A percentile compares a stretch with the other conserved stretches of the same genome.
Conservation (phyloP, 208 protist species). For the Trypanosoma melophagium region DNA sequence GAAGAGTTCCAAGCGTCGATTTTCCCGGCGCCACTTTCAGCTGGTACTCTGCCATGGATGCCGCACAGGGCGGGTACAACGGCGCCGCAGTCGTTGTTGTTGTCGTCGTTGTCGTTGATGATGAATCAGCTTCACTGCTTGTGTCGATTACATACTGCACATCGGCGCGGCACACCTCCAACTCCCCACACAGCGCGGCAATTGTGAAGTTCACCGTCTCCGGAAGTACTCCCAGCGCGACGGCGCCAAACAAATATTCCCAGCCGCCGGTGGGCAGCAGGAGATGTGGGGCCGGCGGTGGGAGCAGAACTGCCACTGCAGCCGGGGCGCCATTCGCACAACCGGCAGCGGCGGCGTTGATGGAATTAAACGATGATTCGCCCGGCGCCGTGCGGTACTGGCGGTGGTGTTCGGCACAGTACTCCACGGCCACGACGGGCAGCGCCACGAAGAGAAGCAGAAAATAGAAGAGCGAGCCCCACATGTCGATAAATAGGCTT, state of each 20-base stretch:
- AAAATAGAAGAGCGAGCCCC: too few relatives aligned
- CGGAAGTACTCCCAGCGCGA: slow-evolving; percentile 14
- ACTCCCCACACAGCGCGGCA: slow-evolving; percentile 35
- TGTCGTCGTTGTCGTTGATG: slow-evolving; percentile 15
- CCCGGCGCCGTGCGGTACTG: slow-evolving; percentile 14
- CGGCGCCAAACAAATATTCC: slow-evolving; percentile 36
- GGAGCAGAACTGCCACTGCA: slow-evolving; percentile 12
- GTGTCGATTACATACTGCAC: slow-evolving; percentile 29
- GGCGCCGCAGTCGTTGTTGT: slow-evolving; percentile 26
- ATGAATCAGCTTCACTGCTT: background rate
- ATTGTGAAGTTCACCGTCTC: slow-evolving; percentile 34
- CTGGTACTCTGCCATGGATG: slow-evolving; percentile 8
- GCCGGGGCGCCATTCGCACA: slow-evolving; percentile 4
- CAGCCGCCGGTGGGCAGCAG: slow-evolving; percentile 36
- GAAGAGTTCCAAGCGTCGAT: slow-evolving; percentile 18
- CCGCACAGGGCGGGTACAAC: slow-evolving; percentile 30
- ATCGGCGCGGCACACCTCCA: slow-evolving; percentile 40
- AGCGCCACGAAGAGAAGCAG: too few relatives aligned
- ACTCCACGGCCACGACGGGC: background rate
- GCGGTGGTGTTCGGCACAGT: slow-evolving; percentile 13
- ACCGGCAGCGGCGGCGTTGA: background rate
- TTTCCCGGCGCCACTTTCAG: slow-evolving; percentile 14
- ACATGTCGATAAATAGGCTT: too few relatives aligned
- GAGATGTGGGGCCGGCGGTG: slow-evolving; percentile 26
- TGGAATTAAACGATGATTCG: slow-evolving; percentile 4